Percentiles rank a stretch among this genome's conserved stretches.
Evolutionary conservation across 768 basidiomycete species (phyloP).

Genomic region (Clitopilus hobsonii): DNA sequence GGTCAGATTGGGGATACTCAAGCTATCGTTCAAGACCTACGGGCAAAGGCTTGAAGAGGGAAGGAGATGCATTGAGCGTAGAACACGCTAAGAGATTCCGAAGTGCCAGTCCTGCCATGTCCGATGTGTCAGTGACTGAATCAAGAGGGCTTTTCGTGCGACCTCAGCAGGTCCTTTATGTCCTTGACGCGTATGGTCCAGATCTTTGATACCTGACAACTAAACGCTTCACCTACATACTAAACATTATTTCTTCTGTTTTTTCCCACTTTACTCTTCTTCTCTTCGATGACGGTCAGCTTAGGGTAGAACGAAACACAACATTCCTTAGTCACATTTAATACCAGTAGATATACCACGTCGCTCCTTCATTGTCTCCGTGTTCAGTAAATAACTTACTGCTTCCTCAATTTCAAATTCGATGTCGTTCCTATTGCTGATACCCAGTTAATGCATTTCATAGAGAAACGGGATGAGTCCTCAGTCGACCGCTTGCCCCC

Average conservation of each 20-base stretch:
- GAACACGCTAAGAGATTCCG: constrained; percentile 68
- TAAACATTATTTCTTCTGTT: background rate
- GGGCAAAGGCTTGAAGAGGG: constrained; percentile 25
- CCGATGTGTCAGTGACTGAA: constrained; percentile 47
- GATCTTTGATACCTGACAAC: constrained; percentile 39
- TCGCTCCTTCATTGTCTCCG: no score
- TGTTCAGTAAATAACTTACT: no score
- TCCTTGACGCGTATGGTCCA: constrained; percentile 74
- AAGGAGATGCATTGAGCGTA: constrained; percentile 39
- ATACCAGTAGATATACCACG: no score
- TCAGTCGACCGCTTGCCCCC: no score
- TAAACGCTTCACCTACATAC: background rate
- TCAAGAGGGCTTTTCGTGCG: constrained; percentile 77
- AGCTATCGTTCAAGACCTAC: constrained; percentile 6
- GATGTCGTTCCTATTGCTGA: no score
- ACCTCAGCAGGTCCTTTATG: constrained; percentile 83
- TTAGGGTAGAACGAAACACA: no score
- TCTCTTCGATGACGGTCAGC: background rate
- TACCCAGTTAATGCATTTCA: no score
- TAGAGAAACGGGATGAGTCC: no score
- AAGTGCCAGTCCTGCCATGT: constrained; percentile 63
- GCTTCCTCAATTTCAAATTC: no score
- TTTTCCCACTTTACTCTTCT: background rate
- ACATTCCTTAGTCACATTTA: no score
- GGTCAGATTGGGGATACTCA: constrained; percentile 33